These are phyloP conservation scores for Trichoderma citrinoviride DNA, from an alignment of 2,329 filamentous ascomycete genomes.

Conservation along the genomic window DNA sequence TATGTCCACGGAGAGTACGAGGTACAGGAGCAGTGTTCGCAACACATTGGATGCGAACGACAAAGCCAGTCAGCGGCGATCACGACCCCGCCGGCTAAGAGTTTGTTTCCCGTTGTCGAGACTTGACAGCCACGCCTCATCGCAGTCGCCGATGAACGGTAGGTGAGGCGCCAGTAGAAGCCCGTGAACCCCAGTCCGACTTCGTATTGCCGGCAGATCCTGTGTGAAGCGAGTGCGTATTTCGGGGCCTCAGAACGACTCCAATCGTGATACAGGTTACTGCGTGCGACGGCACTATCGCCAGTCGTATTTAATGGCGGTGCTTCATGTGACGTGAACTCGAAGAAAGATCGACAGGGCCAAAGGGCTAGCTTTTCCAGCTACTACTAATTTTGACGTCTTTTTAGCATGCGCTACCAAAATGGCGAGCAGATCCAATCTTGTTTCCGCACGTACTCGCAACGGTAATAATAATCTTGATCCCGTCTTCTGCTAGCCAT, in stretches of 20 bases:
- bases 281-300: too few relatives aligned
- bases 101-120: background rate
- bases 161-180: background rate
- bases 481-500: background rate
- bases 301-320: background rate
- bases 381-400: slow-evolving; percentile 1
- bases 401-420: background rate
- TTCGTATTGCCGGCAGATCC: background rate
- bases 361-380: background rate
- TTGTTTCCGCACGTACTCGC: slow-evolving; percentile 1
- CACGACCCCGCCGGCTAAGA: background rate
- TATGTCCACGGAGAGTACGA: background rate
- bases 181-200: background rate
- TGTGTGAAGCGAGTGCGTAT: too few relatives aligned
- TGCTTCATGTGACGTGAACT: background rate
- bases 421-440: background rate
- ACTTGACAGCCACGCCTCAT: background rate
- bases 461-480: too few relatives aligned
- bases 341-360: slow-evolving; percentile 18
- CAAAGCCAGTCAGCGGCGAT: background rate
- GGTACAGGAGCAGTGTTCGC: background rate
- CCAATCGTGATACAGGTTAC: background rate
- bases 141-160: background rate
- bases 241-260: too few relatives aligned
- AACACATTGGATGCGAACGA: background rate